Conservation (phyloP, 2,329 filamentous ascomycete genomes). For the Hirsutella minnesotensis region DNA sequence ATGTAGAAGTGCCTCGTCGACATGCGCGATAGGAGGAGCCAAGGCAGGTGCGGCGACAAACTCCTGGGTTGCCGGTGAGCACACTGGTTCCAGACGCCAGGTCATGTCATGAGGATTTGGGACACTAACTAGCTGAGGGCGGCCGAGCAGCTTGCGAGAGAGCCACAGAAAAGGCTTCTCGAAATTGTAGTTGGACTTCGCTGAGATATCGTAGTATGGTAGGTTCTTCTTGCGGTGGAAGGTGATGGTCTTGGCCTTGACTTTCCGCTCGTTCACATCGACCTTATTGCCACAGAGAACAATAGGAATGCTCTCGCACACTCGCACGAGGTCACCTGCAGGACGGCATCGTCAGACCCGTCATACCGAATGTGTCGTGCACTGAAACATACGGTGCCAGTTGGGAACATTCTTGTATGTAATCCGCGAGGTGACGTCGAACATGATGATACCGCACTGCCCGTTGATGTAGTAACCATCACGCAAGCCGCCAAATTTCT, state of each 20-base stretch:
- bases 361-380: too few species aligned
- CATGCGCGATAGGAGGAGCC: too few species aligned
- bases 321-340: constrained; percentile 89
- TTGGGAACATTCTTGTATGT: constrained; percentile 99
- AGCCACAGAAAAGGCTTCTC: constrained; percentile 99
- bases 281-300: constrained; percentile 99
- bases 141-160: constrained; percentile 93
- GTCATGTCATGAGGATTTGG: too few species aligned
- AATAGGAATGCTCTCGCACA: constrained; percentile 98
- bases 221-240: constrained; percentile 99
- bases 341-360: neutral
- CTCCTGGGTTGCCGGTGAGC: too few species aligned
- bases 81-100: too few species aligned
- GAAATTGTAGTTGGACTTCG: constrained; percentile 99
- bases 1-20: too few species aligned
- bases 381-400: constrained; percentile 99
- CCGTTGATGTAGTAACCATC: constrained; percentile 99
- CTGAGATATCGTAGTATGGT: constrained; percentile 99
- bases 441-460: constrained; percentile 99
- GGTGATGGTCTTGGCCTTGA: constrained; percentile 99
- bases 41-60: too few species aligned
- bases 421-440: constrained; percentile 97
- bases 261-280: constrained; percentile 99
- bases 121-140: too few species aligned
- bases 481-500: constrained; percentile 98